Evolutionary conservation across 176 grass and related monocot genomes (phyloP).

Genomic region (Bonia amplexicaulis): DNA sequence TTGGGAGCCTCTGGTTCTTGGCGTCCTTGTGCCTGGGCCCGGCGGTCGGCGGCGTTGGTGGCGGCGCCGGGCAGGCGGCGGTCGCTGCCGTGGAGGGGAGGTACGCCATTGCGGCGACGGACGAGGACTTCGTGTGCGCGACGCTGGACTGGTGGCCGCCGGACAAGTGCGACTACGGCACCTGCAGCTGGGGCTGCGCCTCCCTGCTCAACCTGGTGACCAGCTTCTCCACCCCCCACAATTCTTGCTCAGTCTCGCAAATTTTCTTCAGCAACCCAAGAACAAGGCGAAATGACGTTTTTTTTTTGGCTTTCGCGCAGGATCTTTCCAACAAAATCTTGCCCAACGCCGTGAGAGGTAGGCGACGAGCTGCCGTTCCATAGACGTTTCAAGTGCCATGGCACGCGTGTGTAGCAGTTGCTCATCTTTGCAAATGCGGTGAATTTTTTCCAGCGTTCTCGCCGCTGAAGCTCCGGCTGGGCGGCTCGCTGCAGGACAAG

Average conservation of each 20-base stretch:
- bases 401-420: neutral
- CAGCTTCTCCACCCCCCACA: neutral
- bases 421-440: neutral
- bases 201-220: conserved; percentile 82
- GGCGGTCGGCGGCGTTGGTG: neutral
- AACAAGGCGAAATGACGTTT: neutral
- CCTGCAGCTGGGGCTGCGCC: conserved; percentile 77
- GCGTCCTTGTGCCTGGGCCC: conserved; percentile 31
- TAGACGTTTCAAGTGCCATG: neutral
- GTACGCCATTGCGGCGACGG: conserved; percentile 55
- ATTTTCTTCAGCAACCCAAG: neutral
- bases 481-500: conserved; percentile 65
- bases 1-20: conserved; percentile 33
- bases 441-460: conserved; percentile 44
- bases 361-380: neutral
- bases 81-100: conserved; percentile 39
- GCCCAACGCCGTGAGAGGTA: conserved; percentile 83
- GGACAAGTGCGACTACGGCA: conserved; percentile 96
- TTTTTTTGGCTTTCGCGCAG: conserved; percentile 33
- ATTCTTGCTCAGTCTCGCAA: neutral
- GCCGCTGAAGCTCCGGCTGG: conserved; percentile 61
- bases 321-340: conserved; percentile 76
- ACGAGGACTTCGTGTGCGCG: conserved; percentile 80
- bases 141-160: conserved; percentile 98
- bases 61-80: neutral